phyloP scores from a whole-genome alignment of 371 early-diverging fungal genomes.

The Circinella umbellata region DNA sequence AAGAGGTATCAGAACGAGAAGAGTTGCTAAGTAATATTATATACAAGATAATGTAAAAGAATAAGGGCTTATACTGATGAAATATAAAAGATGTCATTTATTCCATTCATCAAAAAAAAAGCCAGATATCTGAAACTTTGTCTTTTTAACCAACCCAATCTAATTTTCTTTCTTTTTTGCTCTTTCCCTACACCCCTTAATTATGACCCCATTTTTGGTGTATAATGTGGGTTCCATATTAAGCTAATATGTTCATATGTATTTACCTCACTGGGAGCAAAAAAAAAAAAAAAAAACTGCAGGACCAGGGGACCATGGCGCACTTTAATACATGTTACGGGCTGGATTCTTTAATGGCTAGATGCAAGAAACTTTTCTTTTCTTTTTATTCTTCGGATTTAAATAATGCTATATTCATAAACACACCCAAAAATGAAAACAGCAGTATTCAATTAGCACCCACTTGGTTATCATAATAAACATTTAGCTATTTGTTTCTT shows the following conservation, averaged over 20 bases:
- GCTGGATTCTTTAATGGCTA: neutral
- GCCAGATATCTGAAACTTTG: neutral
- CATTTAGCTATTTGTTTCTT: too few species aligned
- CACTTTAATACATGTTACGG: neutral
- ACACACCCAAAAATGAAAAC: too few species aligned
- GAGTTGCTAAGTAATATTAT: too few species aligned
- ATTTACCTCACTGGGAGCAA: neutral
- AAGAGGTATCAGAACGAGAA: too few species aligned
- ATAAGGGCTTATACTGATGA: neutral
- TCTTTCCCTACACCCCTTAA: neutral
- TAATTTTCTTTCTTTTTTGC: neutral
- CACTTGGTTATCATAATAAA: too few species aligned
- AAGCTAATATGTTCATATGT: neutral
- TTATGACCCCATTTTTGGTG: neutral
- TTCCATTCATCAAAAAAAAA: neutral
- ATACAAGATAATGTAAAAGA: too few species aligned
- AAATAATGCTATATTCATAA: too few species aligned
- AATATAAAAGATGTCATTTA: neutral
- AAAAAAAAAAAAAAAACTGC: neutral
- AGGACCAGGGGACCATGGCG: slow-evolving; percentile 7
- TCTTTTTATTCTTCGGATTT: neutral
- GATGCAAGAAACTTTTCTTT: too few species aligned
- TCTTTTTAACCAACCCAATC: neutral
- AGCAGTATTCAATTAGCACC: too few species aligned
- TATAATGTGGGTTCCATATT: neutral